Evolutionary conservation across 495 filamentous ascomycete species (phyloP).

Genomic region (Penicillium robsamsonii): DNA sequence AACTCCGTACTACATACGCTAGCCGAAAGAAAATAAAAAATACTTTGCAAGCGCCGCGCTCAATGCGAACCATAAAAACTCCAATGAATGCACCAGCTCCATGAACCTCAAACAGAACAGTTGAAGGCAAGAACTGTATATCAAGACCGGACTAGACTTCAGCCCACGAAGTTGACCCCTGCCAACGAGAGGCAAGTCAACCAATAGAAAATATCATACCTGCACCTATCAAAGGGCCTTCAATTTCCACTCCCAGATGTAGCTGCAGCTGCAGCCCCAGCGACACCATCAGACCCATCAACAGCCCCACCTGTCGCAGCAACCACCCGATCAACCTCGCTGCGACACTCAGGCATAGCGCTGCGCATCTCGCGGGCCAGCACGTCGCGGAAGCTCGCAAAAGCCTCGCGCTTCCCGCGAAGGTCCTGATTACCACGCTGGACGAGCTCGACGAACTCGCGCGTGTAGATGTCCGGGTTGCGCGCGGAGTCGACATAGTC

Average conservation of each 20-base stretch:
- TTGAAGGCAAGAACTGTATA: neutral
- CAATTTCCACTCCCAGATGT: constrained; percentile 5
- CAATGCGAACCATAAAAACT: constrained; percentile 5
- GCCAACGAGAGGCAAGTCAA: neutral
- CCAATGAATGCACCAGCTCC: constrained; percentile 6
- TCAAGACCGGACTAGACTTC: neutral
- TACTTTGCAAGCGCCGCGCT: constrained; percentile 2
- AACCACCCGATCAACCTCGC: constrained; percentile 66
- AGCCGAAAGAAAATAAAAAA: neutral
- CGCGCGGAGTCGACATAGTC: constrained; percentile 89
- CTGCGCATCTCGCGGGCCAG: constrained; percentile 75
- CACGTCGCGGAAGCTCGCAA: constrained; percentile 74
- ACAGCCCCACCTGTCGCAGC: constrained; percentile 34
- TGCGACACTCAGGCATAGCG: constrained; percentile 72
- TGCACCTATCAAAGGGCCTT: neutral
- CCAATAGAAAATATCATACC: neutral
- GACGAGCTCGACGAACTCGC: constrained; percentile 92
- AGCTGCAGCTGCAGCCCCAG: neutral
- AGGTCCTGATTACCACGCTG: constrained; percentile 79
- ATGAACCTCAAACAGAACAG: neutral
- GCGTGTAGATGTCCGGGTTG: constrained; percentile 97
- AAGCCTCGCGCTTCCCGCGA: constrained; percentile 81
- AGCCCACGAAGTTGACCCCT: neutral
- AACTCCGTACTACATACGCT: neutral
- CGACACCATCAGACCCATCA: constrained; percentile 4